Percentiles rank a stretch among this genome's conserved stretches.
phyloP scores from a whole-genome alignment of 306 rosid genomes.

The Rosa chinensis region DNA sequence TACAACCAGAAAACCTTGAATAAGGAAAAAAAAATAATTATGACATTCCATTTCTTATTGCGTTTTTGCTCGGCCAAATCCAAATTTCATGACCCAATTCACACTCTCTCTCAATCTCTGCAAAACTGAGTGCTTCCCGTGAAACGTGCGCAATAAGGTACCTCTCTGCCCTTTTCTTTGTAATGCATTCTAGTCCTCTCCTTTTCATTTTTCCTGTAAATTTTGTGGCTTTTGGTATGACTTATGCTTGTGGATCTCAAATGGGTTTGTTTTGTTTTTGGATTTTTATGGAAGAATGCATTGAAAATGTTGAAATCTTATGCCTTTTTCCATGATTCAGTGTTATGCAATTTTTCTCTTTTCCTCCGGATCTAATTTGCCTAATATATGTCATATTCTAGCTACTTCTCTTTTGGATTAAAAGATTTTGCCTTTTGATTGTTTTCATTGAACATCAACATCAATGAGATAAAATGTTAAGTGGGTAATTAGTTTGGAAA shows the following conservation, averaged over 20 bases:
- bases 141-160: constrained; percentile 17
- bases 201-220: background rate
- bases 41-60: constrained; percentile 2
- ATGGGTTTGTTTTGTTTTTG: constrained; percentile 23
- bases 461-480: background rate
- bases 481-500: background rate
- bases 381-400: no score
- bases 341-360: background rate
- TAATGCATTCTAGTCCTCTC: background rate
- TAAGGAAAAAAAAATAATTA: background rate
- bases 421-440: background rate
- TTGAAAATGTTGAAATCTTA: constrained; percentile 11
- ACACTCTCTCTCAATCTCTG: background rate
- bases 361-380: background rate
- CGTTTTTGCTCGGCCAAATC: background rate
- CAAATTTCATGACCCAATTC: background rate
- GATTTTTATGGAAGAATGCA: constrained; percentile 11
- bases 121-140: background rate
- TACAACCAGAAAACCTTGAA: background rate
- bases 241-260: constrained; percentile 13
- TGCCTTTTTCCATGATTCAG: background rate
- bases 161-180: background rate
- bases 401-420: background rate
- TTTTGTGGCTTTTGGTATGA: background rate
- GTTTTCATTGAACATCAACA: background rate